Base-by-base conservation (phyloP, 2,329 filamentous ascomycete species). In the Cordyceps tenuipes region DNA sequence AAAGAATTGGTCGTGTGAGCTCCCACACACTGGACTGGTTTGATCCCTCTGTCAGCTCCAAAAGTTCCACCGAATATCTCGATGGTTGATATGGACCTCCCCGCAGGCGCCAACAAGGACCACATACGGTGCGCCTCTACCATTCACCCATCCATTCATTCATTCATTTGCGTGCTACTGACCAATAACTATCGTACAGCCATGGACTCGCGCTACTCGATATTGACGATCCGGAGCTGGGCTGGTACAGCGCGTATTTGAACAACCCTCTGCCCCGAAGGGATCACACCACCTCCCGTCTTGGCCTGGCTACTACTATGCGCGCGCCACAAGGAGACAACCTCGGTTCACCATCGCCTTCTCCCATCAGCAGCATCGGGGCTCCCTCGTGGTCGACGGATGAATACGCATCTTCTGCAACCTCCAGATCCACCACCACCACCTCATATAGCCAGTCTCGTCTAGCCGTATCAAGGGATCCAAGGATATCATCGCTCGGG, bases 41-140 rank as follows among this genome's bases (percentile, higher is more conserved):
- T 26, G 23, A 9, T 49, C n/a, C 48, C 23, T 15, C 9, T 9
- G 7, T n/a, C 34, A 9, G 19, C 31, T 41, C 31, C 19, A 47
- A 26, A 17, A 44, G 36, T 51, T 51, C 47, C 39, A 51, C 26
- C 47, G 31, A 21, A 44, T 23, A 51, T 59, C 49, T 52, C 36
- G 19, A 52, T 52, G 26, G 15, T 36, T 43, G 31, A 29, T 34
- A 60, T 54, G 57, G 57, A 54, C 43, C 50, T 48, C 43, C 50
- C 57, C 50, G 31, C 50, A 54, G 4, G 41, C 23, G 34, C 43
- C 19, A 43, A 60, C 44, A 34, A 46, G 50, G 44, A 60, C 43
- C 57, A 60, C 44, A 48, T 60, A 60, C 43, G 50, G 57, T 59
- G 23, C 21, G 57, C 50, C 31, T 47, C 21, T 43, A 17, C 17